These are phyloP conservation scores for Yamadazyma insecticola DNA, from an alignment of 805 yeast genomes.

Conservation along the genomic window DNA sequence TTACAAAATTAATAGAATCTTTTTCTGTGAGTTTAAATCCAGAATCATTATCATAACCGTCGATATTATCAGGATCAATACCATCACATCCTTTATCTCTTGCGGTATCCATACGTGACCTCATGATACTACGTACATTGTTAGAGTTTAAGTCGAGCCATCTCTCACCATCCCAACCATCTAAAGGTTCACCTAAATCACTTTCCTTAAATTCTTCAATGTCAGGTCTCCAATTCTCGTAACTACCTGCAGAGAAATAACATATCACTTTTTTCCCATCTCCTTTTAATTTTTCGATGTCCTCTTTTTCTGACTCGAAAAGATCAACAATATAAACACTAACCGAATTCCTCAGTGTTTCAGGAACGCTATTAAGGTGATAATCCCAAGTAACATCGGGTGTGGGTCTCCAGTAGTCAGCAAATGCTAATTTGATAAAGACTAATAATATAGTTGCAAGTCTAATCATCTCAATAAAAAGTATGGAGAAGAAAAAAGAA, in stretches of 20 bases:
- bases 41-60: slow-evolving; percentile 22
- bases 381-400: slow-evolving; percentile 18
- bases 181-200: slow-evolving; percentile 19
- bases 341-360: slow-evolving; percentile 5
- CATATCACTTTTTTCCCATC: slow-evolving; percentile 19
- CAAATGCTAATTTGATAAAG: too few relatives aligned
- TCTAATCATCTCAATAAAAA: too few relatives aligned
- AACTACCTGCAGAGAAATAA: slow-evolving; percentile 26
- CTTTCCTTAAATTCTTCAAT: slow-evolving; percentile 10
- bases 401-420: slow-evolving; percentile 8
- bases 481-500: too few relatives aligned
- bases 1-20: slow-evolving; percentile 18
- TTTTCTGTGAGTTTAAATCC: slow-evolving; percentile 19
- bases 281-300: slow-evolving; percentile 14
- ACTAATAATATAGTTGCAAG: too few relatives aligned
- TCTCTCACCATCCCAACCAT: slow-evolving; percentile 24
- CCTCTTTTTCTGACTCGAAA: slow-evolving; percentile 7
- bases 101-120: slow-evolving; percentile 15
- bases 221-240: slow-evolving; percentile 24
- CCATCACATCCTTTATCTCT: slow-evolving; percentile 20
- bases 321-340: slow-evolving; percentile 21
- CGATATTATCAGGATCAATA: slow-evolving; percentile 25
- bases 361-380: slow-evolving; percentile 10
- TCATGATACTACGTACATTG: slow-evolving; percentile 17
- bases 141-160: slow-evolving; percentile 19